Conservation (phyloP, 768 basidiomycete species). For the Epithele typhae region DNA sequence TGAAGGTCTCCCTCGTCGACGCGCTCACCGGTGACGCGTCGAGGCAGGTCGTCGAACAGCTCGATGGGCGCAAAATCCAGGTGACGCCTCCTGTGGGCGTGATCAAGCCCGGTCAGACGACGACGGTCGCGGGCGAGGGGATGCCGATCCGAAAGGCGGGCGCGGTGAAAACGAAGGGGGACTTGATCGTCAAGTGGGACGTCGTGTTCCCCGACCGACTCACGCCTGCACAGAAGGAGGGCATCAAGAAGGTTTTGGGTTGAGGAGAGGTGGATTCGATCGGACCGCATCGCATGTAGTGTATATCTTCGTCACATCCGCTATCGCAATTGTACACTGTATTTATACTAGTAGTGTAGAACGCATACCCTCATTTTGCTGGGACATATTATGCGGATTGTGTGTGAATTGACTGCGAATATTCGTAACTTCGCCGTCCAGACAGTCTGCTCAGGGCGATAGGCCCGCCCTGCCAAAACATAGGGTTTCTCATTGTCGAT, state of each 20-base stretch:
- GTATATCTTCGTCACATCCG: no score
- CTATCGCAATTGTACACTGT: no score
- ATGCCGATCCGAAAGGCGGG: conserved; percentile 90
- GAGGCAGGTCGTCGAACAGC: conserved; percentile 55
- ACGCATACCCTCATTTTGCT: no score
- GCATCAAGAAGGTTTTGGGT: conserved; percentile 60
- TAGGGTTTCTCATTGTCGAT: no score
- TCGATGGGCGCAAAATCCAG: conserved; percentile 80
- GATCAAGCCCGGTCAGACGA: conserved; percentile 75
- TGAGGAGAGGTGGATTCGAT: background rate
- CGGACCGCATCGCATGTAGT: background rate
- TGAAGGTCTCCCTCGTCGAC: conserved; percentile 75
- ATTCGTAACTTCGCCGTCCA: no score
- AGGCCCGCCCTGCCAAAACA: no score
- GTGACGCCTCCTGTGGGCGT: conserved; percentile 62
- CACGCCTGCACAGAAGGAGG: conserved; percentile 76
- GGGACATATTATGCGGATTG: no score
- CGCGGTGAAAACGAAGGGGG: conserved; percentile 67
- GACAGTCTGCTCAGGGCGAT: no score
- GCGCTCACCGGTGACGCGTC: conserved; percentile 63
- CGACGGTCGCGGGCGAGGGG: conserved; percentile 69
- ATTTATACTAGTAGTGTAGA: no score
- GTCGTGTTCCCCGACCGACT: conserved; percentile 79
- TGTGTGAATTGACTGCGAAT: no score
- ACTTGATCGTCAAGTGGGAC: conserved; percentile 80